These are phyloP conservation scores for Pseudogymnoascus destructans DNA, from an alignment of 2,329 filamentous ascomycete species.

Conservation along the genomic window DNA sequence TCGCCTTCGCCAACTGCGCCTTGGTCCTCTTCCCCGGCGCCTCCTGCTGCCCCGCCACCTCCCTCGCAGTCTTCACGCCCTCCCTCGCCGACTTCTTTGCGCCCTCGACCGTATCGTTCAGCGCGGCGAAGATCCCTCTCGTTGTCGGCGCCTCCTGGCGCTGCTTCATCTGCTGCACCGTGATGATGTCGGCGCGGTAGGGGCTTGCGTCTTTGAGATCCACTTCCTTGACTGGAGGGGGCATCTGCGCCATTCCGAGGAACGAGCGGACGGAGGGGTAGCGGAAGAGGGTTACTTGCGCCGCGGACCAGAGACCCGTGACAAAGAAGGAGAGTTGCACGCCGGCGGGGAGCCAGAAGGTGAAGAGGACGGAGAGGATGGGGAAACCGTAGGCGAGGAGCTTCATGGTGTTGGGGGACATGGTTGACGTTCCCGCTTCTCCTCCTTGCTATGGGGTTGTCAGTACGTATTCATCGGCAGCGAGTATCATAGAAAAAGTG, in stretches of 20 bases:
- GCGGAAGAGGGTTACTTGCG: slow-evolving; percentile 35
- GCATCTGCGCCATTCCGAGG: slow-evolving; percentile 29
- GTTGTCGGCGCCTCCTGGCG: slow-evolving; percentile 15
- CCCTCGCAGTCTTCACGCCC: slow-evolving; percentile 24
- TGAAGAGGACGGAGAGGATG: slow-evolving; percentile 38
- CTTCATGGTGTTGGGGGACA: slow-evolving; percentile 27
- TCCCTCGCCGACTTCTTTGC: slow-evolving; percentile 24
- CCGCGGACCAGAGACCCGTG: slow-evolving; percentile 27
- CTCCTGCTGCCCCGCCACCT: slow-evolving; percentile 27
- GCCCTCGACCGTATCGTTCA: slow-evolving; percentile 21
- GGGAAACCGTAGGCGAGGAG: slow-evolving; percentile 38
- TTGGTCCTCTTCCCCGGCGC: slow-evolving; percentile 18
- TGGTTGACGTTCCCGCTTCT: slow-evolving; percentile 32
- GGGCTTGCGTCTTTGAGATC: slow-evolving; percentile 11
- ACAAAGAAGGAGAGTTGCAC: slow-evolving; percentile 51
- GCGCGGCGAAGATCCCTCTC: slow-evolving; percentile 24
- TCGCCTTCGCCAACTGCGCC: slow-evolving; percentile 11
- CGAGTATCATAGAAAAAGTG: slow-evolving; percentile 3
- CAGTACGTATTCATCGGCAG: background rate
- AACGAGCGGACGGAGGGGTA: slow-evolving; percentile 28
- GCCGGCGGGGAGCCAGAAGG: slow-evolving; percentile 33
- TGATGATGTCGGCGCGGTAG: slow-evolving; percentile 14
- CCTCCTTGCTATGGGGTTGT: slow-evolving; percentile 31
- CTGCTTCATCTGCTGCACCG: slow-evolving; percentile 11
- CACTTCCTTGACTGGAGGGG: slow-evolving; percentile 10